Evolutionary conservation across 805 yeast genomes (phyloP), one percentile per base, ranked within the genome.

Genomic region (Soucietia sequanensis): DNA sequence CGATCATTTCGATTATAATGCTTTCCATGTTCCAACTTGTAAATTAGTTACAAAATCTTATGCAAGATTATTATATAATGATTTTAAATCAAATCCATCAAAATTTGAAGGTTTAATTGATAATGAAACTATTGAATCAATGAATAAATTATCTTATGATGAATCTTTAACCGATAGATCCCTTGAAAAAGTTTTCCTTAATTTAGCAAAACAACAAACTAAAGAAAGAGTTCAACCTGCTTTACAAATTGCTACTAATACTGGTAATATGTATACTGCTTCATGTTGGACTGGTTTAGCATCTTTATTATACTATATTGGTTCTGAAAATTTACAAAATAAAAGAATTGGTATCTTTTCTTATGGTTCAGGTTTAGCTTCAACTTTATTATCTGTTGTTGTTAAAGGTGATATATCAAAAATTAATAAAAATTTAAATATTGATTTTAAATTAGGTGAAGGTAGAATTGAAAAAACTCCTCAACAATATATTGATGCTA

Each of bases 11-110:
- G 96, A 88, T 67, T 93, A 84, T 75, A 83, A 86, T 54, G 91
- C 89, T 24, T 93, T 93, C 90, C 99, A 93, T 63, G 96, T 89
- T 36, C 99, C 99, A 60, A 93, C 93, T 43, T 91, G 99, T 72
- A 93, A 93, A 72, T 77, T 90, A 55, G 98, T 93, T 41, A 68
- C 81, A 53, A 93, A 93, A 72, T 85, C 95, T 6, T 93, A 78
- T 60, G 99, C 95, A 36, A 83, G 99, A 71, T 68, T 93, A 58
- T 63, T 86, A 50, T 93, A 84, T 77, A 82, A 88, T 60, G 99
- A 91, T 68, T 91, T 76, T 74, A 74, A 71, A 58, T 72, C 80
- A 46, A 74, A 86, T 62, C 87, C 90, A 38, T 64, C 71, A 20
- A 62, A 69, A 41, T 83, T 76, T 65, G 64, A 67, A 24, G 65